phyloP scores from a whole-genome alignment of 345 rosid species.

The Eucalyptus caleyi region DNA sequence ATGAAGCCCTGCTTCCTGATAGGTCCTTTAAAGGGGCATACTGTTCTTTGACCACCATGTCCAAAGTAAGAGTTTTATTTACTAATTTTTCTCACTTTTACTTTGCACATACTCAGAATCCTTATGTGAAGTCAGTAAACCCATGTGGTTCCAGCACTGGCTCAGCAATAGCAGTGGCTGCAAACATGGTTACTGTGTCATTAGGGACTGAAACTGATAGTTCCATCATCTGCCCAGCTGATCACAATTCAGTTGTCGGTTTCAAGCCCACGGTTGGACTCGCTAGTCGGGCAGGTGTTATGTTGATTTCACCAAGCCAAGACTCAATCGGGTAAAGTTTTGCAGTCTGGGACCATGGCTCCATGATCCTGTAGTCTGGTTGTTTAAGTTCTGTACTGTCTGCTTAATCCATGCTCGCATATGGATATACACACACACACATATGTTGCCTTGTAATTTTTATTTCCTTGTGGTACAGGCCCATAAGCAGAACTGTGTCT shows the following conservation, averaged over 20 bases:
- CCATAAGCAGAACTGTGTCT: slow-evolving; percentile 9
- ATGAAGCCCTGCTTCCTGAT: neutral
- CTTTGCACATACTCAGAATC: neutral
- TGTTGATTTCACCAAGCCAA: slow-evolving; percentile 4
- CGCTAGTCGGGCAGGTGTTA: slow-evolving; percentile 65
- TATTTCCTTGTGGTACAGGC: neutral
- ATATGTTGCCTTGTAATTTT: neutral
- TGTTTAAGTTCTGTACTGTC: neutral
- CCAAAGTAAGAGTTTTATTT: neutral
- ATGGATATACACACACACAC: neutral
- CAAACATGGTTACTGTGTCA: slow-evolving; percentile 28
- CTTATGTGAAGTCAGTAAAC: neutral
- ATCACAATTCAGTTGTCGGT: slow-evolving; percentile 51
- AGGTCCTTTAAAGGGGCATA: neutral
- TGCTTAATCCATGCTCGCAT: neutral
- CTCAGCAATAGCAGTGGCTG: neutral
- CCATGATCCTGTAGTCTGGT: neutral
- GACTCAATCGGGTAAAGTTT: slow-evolving; percentile 12
- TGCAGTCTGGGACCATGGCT: neutral
- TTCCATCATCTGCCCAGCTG: slow-evolving; percentile 55
- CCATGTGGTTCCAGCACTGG: slow-evolving; percentile 11
- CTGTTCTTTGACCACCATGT: neutral
- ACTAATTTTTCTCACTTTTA: neutral
- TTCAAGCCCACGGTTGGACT: slow-evolving; percentile 70
- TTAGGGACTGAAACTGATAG: slow-evolving; percentile 72